Evolutionary conservation across 306 rosid species (phyloP), one percentile per base, ranked within the genome.

Genomic region (Cyclanthera cordifolia): DNA sequence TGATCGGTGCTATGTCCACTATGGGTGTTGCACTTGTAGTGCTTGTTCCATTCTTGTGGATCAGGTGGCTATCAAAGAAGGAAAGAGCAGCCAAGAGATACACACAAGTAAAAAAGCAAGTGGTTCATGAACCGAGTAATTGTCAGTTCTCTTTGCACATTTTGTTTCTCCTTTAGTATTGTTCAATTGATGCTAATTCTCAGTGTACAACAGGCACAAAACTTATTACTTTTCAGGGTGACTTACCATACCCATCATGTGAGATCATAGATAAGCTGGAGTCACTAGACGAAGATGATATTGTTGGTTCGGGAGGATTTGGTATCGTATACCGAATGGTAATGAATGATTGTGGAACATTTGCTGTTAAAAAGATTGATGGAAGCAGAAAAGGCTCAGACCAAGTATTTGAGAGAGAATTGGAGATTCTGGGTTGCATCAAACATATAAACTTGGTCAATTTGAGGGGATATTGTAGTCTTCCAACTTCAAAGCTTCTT

Each of bases 251-350:
- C 83, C 89, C 96, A 1, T 94, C 99, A 52, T 72, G 83, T 45
- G 88, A 88, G 75, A 86, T 94, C 71, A 77, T 94, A n/a, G 99
- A 94, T 51, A 94, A 94, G 84, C 73, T 94, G 70, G 97, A 90
- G 79, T 74, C 96, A 25, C 88, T 94, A 21, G 91, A 88, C 54
- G 91, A 88, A 74, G 96, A 88, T 70, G 84, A 88, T 76, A 53
- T 88, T 53, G 90, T 94, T 20, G 99, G 99, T 27, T 87, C 96
- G 0, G 99, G 99, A 51, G 99, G 99, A 59, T 85, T 83, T 59
- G 99, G 99, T 24, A 86, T 91, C 28, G 99, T 94, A 32, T 90
- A 88, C 72, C 82, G 96, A 34, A 94, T 90, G 99, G 95, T 88
- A 25, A 94, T 94, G 97, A 90, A 88, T 73, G 97, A 94, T 73